These are phyloP conservation scores for Pisolithus marmoratus DNA, from an alignment of 768 basidiomycete species.

Conservation along the genomic window DNA sequence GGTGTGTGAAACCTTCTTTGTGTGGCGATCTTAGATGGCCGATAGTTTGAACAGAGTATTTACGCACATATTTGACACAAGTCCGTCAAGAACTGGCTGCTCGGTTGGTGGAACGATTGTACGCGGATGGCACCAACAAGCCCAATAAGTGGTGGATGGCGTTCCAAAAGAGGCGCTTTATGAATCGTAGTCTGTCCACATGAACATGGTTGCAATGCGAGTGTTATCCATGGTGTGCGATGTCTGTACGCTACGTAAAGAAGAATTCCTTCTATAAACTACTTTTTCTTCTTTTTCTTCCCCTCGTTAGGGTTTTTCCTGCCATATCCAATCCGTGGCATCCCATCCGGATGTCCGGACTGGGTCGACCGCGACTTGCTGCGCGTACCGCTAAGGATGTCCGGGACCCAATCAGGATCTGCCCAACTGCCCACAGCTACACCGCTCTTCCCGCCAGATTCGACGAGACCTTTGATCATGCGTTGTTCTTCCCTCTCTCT, in stretches of 20 bases:
- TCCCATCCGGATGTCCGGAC: slow-evolving; percentile 48
- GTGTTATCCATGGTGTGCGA: neutral
- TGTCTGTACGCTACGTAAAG: slow-evolving; percentile 10
- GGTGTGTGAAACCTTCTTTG: slow-evolving; percentile 45
- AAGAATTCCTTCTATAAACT: slow-evolving; percentile 16
- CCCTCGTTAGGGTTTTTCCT: slow-evolving; percentile 83
- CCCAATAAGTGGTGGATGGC: slow-evolving; percentile 99
- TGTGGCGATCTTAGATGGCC: neutral
- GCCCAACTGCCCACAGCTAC: slow-evolving; percentile 75
- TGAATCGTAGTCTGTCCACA: slow-evolving; percentile 82
- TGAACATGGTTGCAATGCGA: slow-evolving; percentile 25
- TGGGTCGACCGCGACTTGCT: slow-evolving; percentile 63
- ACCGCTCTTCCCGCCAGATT: slow-evolving; percentile 44
- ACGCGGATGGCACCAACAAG: slow-evolving; percentile 88
- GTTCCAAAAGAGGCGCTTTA: slow-evolving; percentile 96
- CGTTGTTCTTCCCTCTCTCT: slow-evolving; percentile 65
- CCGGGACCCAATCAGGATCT: slow-evolving; percentile 93
- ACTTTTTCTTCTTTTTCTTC: slow-evolving; percentile 41
- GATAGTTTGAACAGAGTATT: slow-evolving; percentile 53
- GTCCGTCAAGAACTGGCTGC: slow-evolving; percentile 88
- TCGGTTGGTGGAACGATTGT: slow-evolving; percentile 81
- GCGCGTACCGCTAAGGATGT: slow-evolving; percentile 62
- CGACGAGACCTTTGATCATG: slow-evolving; percentile 59
- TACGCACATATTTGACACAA: slow-evolving; percentile 88
- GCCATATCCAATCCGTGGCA: slow-evolving; percentile 86